Evolutionary conservation across 768 basidiomycete genomes (phyloP).

Genomic region (Dictyophora rubrovolvata): DNA sequence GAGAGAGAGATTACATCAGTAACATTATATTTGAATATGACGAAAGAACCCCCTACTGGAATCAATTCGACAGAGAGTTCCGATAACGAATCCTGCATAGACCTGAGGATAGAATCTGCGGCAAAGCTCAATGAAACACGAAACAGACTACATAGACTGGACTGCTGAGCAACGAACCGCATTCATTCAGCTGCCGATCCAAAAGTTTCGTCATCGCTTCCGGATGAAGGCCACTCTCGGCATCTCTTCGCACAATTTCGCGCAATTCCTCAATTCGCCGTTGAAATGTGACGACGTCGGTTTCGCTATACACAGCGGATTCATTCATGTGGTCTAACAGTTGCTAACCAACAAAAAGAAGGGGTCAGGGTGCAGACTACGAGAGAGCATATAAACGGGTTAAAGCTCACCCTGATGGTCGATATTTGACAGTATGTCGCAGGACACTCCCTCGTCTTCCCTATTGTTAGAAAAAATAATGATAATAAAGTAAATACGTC

Average conservation of each 20-base stretch:
- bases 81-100: slow-evolving; percentile 75
- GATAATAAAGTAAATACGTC: slow-evolving; percentile 95
- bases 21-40: background rate
- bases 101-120: slow-evolving; percentile 62
- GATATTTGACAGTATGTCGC: slow-evolving; percentile 95
- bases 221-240: slow-evolving; percentile 72
- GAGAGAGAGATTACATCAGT: background rate
- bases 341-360: slow-evolving; percentile 45
- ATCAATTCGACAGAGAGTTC: slow-evolving; percentile 84
- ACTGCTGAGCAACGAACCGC: slow-evolving; percentile 47
- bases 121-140: slow-evolving; percentile 3
- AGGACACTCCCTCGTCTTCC: slow-evolving; percentile 88
- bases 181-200: slow-evolving; percentile 83
- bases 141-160: slow-evolving; percentile 2
- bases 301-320: slow-evolving; percentile 86
- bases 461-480: slow-evolving; percentile 96
- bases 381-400: background rate
- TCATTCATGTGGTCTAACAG: slow-evolving; percentile 94
- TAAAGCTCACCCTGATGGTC: slow-evolving; percentile 78
- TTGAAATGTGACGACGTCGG: slow-evolving; percentile 82
- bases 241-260: slow-evolving; percentile 76
- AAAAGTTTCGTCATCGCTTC: slow-evolving; percentile 82
- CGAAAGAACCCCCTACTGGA: slow-evolving; percentile 36
- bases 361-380: background rate
- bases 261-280: slow-evolving; percentile 73